Evolutionary conservation across 2,329 filamentous ascomycete genomes (phyloP), one percentile per base, ranked within the genome.

Genomic region (Colletotrichum camelliae): DNA sequence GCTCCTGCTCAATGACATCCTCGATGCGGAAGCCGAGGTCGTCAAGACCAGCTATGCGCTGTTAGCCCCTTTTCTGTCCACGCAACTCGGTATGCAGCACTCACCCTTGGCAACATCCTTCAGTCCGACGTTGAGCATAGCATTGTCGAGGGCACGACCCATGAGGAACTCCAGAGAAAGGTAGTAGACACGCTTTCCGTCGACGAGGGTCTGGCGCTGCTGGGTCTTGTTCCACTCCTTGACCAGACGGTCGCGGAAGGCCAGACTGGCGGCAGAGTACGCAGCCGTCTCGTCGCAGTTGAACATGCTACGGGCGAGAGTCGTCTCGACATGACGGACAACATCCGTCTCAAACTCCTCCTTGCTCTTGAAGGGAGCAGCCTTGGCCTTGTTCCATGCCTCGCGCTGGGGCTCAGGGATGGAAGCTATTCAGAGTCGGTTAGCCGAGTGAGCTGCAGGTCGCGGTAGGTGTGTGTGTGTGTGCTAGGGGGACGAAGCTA

Each of bases 201-300:
- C 97, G 73, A 91, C 90, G 81, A 94, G 95, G 0, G 96, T 98
- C 86, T 99, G 97, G 77, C 94, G 93, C 88, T 99, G 97, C 88
- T 99, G 97, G 62, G 97, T 99, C 86, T 94, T 96, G 88, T 98
- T 99, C 97, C 97, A 99, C 80, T 98, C 95, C 78, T 97, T 93
- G 81, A 99, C 93, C 83, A 99, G 89, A 68, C 96, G 93, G 84
- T 99, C 96, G 81, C 97, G 92, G 87, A 99, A 96, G 31, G 97
- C 96, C 81, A 99, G 88, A 79, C 95, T 95, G 58, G 96, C 95
- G 78, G 96, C 97, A 9, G 94, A 92, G 85, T 99, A 99, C 37
- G 96, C 96, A 69, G 97, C 97, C 70, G 91, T 90, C 86, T 99
- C 97, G 88, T 99, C 96, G 86, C 97, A 99, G 86, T 99, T 99